phyloP scores from a whole-genome alignment of 2,329 filamentous ascomycete genomes.

The Fusarium nelsonii region DNA sequence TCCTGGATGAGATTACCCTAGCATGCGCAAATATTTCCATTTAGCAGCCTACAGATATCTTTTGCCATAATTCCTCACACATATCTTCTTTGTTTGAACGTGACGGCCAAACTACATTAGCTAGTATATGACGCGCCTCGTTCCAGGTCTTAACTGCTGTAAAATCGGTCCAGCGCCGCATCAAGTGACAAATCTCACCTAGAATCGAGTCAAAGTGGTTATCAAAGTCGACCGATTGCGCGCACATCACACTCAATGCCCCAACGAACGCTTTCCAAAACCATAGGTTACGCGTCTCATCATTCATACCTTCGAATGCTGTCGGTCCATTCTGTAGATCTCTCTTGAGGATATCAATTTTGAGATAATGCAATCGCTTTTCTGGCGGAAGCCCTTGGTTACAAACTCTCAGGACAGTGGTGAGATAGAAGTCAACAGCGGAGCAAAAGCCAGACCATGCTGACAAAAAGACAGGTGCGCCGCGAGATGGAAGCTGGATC shows the following conservation, averaged over 20 bases:
- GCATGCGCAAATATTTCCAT: no score
- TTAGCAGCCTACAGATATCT: no score
- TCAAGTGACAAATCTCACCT: background rate
- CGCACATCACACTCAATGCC: background rate
- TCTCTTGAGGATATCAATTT: background rate
- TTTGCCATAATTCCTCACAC: background rate
- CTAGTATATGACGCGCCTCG: background rate
- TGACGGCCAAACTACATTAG: accelerated
- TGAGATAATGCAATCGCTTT: background rate
- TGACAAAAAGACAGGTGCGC: background rate
- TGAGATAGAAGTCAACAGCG: background rate
- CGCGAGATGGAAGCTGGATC: background rate
- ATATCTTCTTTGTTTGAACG: accelerated
- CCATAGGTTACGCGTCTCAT: background rate
- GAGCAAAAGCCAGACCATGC: background rate
- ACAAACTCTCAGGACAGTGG: background rate
- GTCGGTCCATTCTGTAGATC: background rate
- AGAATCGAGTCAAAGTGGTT: background rate
- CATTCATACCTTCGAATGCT: background rate
- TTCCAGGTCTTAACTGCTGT: background rate
- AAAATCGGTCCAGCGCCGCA: background rate
- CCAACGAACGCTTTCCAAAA: background rate
- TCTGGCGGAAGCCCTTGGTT: background rate
- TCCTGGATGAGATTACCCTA: no score
- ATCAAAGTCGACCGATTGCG: background rate